Base-by-base conservation (phyloP, 2,329 filamentous ascomycete genomes). In the Gnomoniopsis smithogilvyi region DNA sequence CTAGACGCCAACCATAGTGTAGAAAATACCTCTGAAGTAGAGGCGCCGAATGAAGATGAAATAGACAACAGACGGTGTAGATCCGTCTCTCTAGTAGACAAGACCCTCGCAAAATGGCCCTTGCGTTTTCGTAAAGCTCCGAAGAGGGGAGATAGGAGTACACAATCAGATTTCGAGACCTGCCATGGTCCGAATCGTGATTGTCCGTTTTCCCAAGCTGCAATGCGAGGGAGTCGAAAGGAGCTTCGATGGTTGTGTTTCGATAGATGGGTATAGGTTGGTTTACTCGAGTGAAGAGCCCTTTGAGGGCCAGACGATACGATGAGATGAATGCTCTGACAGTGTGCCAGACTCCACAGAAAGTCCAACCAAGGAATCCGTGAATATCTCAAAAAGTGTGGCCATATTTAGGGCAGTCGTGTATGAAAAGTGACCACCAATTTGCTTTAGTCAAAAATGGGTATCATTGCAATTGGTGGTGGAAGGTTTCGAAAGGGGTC, bases 401-500 rank as follows among this genome's bases (percentile, higher is more conserved):
- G 43, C 21, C 24, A 53, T 41, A 43, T 22, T 36, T 55, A 49
- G n/a, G n/a, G n/a, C n/a, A n/a, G n/a, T n/a, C n/a, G n/a, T 53
- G 49, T 55, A 45, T 51, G 22, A 46, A 8, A 46, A 46, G 7
- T 17, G 30, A 26, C 47, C 36, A 52, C 57, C 49, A 51, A 33
- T 43, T 43, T 41, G 46, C 57, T 33, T 45, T 45, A n/a, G 12
- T 41, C 53, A 17, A 50, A 50, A 54, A 54, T 38, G 46, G 60
- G 60, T 62, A 62, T 62, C 60, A 54, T 62, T 34, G 49, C 30
- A 59, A 46, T 52, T 48, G 55, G 56, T 52, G 52, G 59, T 58
- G 22, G 41, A 22, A 52, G 12, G 21, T 3, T 50, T 51, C 41
- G 60, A 38, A 45, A 24, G 24, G 19, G 26, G 26, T 38, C 36